phyloP scores from a whole-genome alignment of 148 eudicot genomes.

The Diospyros kaki region DNA sequence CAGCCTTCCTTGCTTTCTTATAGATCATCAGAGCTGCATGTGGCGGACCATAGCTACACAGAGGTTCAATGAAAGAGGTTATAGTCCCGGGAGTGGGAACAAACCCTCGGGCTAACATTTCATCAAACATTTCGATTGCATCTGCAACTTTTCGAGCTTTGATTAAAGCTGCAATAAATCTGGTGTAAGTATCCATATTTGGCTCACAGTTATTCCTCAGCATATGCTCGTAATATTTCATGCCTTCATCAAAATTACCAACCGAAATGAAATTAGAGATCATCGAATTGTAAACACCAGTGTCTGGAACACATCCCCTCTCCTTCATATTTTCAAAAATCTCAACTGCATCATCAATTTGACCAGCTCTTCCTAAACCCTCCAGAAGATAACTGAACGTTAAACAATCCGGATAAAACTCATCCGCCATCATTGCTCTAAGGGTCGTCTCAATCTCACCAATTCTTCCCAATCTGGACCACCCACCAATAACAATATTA shows the following conservation, averaged over 20 bases:
- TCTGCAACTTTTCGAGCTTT: conserved; percentile 83
- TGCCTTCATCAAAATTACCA: conserved; percentile 54
- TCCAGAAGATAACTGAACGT: conserved; percentile 68
- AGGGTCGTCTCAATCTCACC: conserved; percentile 59
- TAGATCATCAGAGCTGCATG: conserved; percentile 87
- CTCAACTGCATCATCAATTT: conserved; percentile 60
- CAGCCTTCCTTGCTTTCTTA: conserved; percentile 59
- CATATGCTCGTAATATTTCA: conserved; percentile 58
- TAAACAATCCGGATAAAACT: conserved; percentile 52
- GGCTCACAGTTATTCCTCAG: conserved; percentile 45
- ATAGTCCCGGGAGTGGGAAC: conserved; percentile 64
- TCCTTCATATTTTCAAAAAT: conserved; percentile 52
- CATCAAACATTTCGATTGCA: conserved; percentile 81
- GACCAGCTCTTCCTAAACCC: conserved; percentile 80
- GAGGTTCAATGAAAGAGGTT: conserved; percentile 65
- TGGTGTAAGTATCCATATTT: conserved; percentile 52
- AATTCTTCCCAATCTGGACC: conserved; percentile 67
- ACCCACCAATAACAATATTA: conserved; percentile 66
- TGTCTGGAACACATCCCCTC: conserved; percentile 38
- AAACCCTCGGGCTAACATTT: conserved; percentile 61
- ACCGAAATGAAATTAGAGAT: conserved; percentile 50
- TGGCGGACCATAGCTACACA: conserved; percentile 90
- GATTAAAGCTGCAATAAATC: conserved; percentile 45
- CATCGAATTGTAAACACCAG: conserved; percentile 69
- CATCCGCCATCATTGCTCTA: conserved; percentile 71